Evolutionary conservation across 805 yeast species (phyloP).

Genomic region (Ogataea dorogensis): DNA sequence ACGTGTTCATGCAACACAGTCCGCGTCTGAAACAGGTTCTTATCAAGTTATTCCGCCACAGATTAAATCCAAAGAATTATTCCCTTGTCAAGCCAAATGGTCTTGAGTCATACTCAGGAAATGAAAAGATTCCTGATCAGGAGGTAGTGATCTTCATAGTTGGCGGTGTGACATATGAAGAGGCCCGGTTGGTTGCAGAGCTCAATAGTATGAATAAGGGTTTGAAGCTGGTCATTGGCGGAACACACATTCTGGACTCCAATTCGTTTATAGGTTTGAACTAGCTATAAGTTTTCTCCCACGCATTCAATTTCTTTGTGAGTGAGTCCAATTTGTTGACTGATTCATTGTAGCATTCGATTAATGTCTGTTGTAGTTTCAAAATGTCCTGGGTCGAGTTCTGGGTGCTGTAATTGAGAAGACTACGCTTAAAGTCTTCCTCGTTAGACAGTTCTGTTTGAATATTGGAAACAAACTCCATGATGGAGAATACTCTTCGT

Average conservation of each 20-base stretch:
- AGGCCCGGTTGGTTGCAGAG: constrained; percentile 77
- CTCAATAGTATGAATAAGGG: constrained; percentile 56
- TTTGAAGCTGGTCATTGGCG: constrained; percentile 76
- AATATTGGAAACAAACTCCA: constrained; percentile 87
- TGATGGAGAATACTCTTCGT: constrained; percentile 81
- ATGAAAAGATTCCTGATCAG: constrained; percentile 43
- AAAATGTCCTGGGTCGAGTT: constrained; percentile 25
- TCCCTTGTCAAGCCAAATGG: constrained; percentile 22
- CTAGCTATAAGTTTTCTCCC: constrained; percentile 75
- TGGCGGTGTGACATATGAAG: constrained; percentile 94
- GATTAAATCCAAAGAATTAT: constrained; percentile 31
- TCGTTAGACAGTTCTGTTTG: constrained; percentile 81
- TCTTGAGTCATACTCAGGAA: constrained; percentile 11
- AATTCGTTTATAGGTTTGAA: constrained; percentile 28
- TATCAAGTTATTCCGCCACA: constrained; percentile 40
- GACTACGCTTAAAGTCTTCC: constrained; percentile 49
- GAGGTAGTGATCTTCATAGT: constrained; percentile 71
- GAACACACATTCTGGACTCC: constrained; percentile 59
- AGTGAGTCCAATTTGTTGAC: constrained; percentile 66
- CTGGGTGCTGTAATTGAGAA: constrained; percentile 28
- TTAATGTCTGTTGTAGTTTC: constrained; percentile 38
- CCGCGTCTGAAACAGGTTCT: constrained; percentile 63
- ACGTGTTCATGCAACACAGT: constrained; percentile 87
- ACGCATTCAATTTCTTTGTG: constrained; percentile 64
- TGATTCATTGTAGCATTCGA: constrained; percentile 56